Evolutionary conservation across 169 alveolate genomes (phyloP).

Genomic region (Eimeria brunetti): DNA sequence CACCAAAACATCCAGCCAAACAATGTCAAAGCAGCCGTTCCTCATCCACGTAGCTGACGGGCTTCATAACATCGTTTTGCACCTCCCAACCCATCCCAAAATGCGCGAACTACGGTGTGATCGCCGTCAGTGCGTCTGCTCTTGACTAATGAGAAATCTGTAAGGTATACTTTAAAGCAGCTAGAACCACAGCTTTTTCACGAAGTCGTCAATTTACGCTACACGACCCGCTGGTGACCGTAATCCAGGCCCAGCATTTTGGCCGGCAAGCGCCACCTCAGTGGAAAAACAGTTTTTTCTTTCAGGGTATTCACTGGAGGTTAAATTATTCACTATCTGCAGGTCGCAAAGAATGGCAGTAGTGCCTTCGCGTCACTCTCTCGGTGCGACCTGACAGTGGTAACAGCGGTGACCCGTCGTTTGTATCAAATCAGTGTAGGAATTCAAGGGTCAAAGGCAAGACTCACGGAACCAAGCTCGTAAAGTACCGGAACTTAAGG

Average conservation of each 20-base stretch:
- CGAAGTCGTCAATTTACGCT: not conserved
- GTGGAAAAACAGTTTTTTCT: not conserved
- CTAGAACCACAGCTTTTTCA: not conserved
- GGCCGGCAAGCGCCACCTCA: not conserved
- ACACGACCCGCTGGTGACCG: not conserved
- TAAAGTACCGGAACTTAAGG: not conserved
- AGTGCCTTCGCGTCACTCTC: not conserved
- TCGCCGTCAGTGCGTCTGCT: not conserved
- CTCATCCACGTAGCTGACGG: not conserved
- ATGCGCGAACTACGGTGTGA: not conserved
- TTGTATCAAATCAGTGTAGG: not conserved
- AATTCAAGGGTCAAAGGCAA: slow-evolving; percentile 2
- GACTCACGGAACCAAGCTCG: not conserved
- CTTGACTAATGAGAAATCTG: not conserved
- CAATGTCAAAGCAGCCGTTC: not conserved
- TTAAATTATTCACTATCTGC: not conserved
- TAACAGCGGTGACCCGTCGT: not conserved
- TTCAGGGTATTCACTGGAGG: not conserved
- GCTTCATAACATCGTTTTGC: not conserved
- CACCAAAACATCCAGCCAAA: not conserved
- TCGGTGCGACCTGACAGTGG: not conserved
- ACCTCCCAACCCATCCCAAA: not conserved
- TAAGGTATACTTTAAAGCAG: not conserved
- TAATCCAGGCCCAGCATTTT: not conserved
- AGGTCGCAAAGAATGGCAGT: not conserved